These are phyloP conservation scores for Bipolaris zeicola DNA, from an alignment of 2,329 filamentous ascomycete species.

Conservation along the genomic window DNA sequence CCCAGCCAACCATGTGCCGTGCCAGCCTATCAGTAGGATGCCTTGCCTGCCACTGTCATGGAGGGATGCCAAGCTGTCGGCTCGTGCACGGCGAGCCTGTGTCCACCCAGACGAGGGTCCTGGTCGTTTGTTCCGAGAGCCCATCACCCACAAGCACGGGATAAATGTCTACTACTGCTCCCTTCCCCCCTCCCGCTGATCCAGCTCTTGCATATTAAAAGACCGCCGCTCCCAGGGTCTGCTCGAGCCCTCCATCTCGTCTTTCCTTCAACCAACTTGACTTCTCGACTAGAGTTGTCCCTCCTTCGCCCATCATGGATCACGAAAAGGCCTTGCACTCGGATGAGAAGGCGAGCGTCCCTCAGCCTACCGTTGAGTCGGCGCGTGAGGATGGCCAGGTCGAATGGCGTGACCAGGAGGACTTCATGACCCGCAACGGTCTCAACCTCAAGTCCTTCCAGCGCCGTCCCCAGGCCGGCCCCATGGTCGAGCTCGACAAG, in stretches of 20 bases:
- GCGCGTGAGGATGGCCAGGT: conserved; percentile 9
- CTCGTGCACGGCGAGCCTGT: conserved; percentile 24
- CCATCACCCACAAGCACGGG: conserved; percentile 22
- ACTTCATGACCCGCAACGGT: conserved; percentile 46
- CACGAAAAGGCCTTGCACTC: conserved; percentile 32
- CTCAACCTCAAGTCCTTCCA: conserved; percentile 44
- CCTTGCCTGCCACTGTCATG: conserved; percentile 16
- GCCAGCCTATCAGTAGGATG: conserved; percentile 25
- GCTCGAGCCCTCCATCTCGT: conserved; percentile 5
- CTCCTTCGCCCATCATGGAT: conserved; percentile 27
- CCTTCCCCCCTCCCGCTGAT: conserved; percentile 34
- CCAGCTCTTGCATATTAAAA: conserved; percentile 31
- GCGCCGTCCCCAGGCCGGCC: conserved; percentile 36
- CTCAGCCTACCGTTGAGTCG: conserved; percentile 23
- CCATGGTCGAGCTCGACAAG: conserved; percentile 41
- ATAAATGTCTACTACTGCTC: conserved; percentile 29
- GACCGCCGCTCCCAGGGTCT: conserved; percentile 20
- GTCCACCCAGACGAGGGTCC: conserved; percentile 20
- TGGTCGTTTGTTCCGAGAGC: conserved; percentile 34
- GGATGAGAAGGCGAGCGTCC: conserved; percentile 36
- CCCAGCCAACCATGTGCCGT: conserved; percentile 20
- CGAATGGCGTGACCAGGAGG: conserved; percentile 40
- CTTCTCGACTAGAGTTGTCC: conserved; percentile 4
- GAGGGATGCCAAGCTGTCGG: conserved; percentile 30
- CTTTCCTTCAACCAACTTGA: conserved; percentile 11